These are phyloP conservation scores for Podaxis sp. DNA, from an alignment of 768 basidiomycete species.

Conservation along the genomic window DNA sequence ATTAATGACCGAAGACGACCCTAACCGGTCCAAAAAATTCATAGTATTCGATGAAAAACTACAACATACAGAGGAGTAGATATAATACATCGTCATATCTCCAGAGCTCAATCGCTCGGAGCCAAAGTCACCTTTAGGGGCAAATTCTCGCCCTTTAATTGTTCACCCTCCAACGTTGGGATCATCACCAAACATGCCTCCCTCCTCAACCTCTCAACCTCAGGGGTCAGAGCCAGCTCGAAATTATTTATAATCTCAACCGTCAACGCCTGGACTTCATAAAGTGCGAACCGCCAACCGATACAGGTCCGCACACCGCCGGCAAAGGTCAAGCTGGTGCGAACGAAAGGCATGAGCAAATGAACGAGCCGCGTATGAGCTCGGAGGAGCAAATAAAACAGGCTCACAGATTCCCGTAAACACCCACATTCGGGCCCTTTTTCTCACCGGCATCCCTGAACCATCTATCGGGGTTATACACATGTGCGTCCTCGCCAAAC, in stretches of 20 bases:
- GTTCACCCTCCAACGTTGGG: conserved; percentile 46
- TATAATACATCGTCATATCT: neutral
- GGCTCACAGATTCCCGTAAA: conserved; percentile 47
- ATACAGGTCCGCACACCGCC: conserved; percentile 49
- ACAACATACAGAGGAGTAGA: neutral
- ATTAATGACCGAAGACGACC: neutral
- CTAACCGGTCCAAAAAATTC: neutral
- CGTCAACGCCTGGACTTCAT: conserved; percentile 58
- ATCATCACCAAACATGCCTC: conserved; percentile 49
- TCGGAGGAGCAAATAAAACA: neutral
- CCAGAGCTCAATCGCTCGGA: conserved; percentile 28
- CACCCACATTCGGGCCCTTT: conserved; percentile 44
- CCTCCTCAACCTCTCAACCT: conserved; percentile 38
- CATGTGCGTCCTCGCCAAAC: conserved; percentile 48
- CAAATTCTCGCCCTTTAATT: conserved; percentile 43
- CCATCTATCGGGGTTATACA: conserved; percentile 53
- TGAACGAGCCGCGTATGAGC: neutral
- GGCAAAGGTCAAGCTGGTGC: conserved; percentile 43
- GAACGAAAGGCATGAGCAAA: neutral
- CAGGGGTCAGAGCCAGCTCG: conserved; percentile 46
- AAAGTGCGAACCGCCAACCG: conserved; percentile 51
- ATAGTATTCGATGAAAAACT: neutral
- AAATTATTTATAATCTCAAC: conserved; percentile 62
- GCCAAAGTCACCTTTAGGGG: conserved; percentile 40
- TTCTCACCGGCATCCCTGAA: conserved; percentile 34